Conservation (phyloP, 2,329 filamentous ascomycete genomes). For the Salinomyces thailandicus region DNA sequence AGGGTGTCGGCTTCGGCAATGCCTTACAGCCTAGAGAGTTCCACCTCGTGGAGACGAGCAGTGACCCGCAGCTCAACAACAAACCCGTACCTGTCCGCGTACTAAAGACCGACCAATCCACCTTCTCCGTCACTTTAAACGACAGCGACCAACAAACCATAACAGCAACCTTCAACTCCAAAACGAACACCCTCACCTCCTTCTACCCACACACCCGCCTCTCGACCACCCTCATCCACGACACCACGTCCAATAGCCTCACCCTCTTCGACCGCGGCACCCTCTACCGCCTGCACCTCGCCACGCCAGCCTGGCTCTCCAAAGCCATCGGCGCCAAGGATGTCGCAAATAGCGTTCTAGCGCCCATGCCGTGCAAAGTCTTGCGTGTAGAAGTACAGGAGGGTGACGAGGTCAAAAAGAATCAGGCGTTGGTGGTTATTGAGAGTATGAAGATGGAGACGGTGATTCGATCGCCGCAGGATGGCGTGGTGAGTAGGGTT, state of each 20-base stretch:
- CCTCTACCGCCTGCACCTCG: slow-evolving; percentile 46
- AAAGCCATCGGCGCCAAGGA: slow-evolving; percentile 80
- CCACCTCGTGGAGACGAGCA: slow-evolving; percentile 39
- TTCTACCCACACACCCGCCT: slow-evolving; percentile 77
- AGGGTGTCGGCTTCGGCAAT: slow-evolving; percentile 49
- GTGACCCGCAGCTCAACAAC: slow-evolving; percentile 33
- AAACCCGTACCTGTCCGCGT: slow-evolving; percentile 33
- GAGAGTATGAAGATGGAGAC: slow-evolving; percentile 49
- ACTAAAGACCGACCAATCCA: slow-evolving; percentile 39
- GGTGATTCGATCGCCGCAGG: slow-evolving; percentile 40
- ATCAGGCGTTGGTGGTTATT: slow-evolving; percentile 69
- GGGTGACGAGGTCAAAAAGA: slow-evolving; percentile 73
- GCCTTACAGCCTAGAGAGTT: slow-evolving; percentile 51
- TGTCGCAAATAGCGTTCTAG: slow-evolving; percentile 67
- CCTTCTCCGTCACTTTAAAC: slow-evolving; percentile 38
- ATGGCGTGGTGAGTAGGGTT: slow-evolving; percentile 38
- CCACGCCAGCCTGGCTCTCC: slow-evolving; percentile 66
- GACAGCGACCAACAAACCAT: slow-evolving; percentile 25
- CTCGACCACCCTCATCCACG: slow-evolving; percentile 62
- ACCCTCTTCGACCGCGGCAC: slow-evolving; percentile 65
- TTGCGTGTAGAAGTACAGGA: slow-evolving; percentile 77
- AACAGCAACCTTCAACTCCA: slow-evolving; percentile 37
- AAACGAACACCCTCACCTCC: slow-evolving; percentile 49
- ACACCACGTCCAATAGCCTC: slow-evolving; percentile 45
- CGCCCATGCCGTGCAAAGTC: slow-evolving; percentile 97